Evolutionary conservation across 495 filamentous ascomycete species (phyloP).

Genomic region (Xylaria grammica): DNA sequence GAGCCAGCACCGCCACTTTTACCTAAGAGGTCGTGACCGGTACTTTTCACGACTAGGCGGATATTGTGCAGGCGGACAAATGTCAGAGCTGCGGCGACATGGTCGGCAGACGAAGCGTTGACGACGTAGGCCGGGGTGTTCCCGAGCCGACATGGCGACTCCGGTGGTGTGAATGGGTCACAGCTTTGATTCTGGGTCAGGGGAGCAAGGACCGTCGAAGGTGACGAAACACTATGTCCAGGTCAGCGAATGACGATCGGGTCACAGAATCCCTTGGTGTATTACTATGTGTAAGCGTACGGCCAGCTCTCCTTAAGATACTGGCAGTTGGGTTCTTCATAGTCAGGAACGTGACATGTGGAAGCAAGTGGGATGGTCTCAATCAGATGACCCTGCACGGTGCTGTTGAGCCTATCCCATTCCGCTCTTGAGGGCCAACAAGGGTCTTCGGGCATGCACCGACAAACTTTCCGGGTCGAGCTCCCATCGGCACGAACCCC

Average conservation of each 20-base stretch:
- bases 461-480: too few species aligned
- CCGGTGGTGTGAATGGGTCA: conserved; percentile 52
- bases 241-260: too few species aligned
- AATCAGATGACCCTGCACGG: conserved; percentile 47
- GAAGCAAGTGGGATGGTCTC: conserved; percentile 42
- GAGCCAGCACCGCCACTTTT: conserved; percentile 47
- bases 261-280: too few species aligned
- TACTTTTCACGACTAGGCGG: conserved; percentile 54
- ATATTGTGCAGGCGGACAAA: conserved; percentile 54
- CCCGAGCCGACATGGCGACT: conserved; percentile 55
- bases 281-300: too few species aligned
- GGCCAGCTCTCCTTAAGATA: conserved; percentile 18
- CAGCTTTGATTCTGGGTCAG: conserved; percentile 57
- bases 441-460: conserved; percentile 28
- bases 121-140: conserved; percentile 64
- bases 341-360: conserved; percentile 44
- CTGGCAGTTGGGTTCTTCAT: conserved; percentile 29
- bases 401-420: conserved; percentile 47
- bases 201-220: conserved; percentile 36
- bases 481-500: too few species aligned
- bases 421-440: conserved; percentile 26
- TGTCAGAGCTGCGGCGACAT: conserved; percentile 51
- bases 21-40: conserved; percentile 47
- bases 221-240: too few species aligned
- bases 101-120: conserved; percentile 43